A percentile compares a stretch with the other conserved stretches of the same genome.
phyloP scores from a whole-genome alignment of 305 asterid species.

The Solanum hybrid region DNA sequence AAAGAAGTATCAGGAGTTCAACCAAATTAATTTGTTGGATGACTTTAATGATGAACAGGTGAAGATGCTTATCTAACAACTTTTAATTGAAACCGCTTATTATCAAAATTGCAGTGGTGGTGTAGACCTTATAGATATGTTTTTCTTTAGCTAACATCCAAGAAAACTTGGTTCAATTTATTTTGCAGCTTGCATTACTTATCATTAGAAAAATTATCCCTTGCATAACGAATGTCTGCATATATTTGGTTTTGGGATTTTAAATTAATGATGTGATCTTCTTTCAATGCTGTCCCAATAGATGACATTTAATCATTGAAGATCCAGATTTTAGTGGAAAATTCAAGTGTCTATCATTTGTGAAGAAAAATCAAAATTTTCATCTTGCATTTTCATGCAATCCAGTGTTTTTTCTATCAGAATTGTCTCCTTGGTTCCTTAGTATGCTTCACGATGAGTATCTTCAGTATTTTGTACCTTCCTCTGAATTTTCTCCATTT shows the following conservation, averaged over 20 bases:
- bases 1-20: slow-evolving; percentile 36
- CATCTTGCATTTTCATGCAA: neutral
- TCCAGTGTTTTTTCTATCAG: neutral
- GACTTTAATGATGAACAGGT: slow-evolving; percentile 81
- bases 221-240: neutral
- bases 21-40: slow-evolving; percentile 36
- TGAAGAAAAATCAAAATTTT: neutral
- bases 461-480: neutral
- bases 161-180: neutral
- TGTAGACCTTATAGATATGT: neutral
- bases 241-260: neutral
- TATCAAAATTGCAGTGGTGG: neutral
- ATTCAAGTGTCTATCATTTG: neutral
- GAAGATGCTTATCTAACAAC: slow-evolving; percentile 5
- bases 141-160: slow-evolving; percentile 1
- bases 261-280: neutral
- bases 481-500: neutral
- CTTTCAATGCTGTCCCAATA: neutral
- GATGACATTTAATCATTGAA: neutral
- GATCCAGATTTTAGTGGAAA: neutral
- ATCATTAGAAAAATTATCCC: neutral
- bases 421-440: neutral
- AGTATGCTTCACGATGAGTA: neutral
- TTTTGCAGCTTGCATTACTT: neutral
- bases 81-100: neutral